Conservation (phyloP, 192 early-diverging fungal species). For the Pilobolus umbonatus region DNA sequence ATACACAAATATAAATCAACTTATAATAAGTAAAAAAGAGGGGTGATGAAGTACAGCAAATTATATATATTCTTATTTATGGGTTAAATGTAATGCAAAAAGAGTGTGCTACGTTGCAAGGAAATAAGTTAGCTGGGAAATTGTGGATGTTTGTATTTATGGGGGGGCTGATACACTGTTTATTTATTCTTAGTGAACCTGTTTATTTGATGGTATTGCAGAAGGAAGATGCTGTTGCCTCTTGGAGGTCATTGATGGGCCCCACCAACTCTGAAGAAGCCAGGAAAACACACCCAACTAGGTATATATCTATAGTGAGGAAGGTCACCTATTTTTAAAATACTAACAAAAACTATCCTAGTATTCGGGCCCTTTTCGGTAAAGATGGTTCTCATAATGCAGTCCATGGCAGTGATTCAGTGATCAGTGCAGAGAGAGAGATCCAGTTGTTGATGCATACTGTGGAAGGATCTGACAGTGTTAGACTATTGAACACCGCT, state of each 20-base stretch:
- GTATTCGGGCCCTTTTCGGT: conserved; percentile 51
- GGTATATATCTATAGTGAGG: not conserved
- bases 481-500: no score
- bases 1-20: not conserved
- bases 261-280: conserved; percentile 39
- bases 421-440: conserved; percentile 40
- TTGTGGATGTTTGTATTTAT: conserved; percentile 1
- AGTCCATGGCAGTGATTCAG: conserved; percentile 46
- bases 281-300: conserved; percentile 36
- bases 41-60: not conserved
- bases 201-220: conserved; percentile 50
- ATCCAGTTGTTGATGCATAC: no score
- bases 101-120: conserved; percentile 4
- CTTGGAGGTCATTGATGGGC: conserved; percentile 51
- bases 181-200: conserved; percentile 33
- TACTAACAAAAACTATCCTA: not conserved
- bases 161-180: no score
- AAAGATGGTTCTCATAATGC: conserved; percentile 51
- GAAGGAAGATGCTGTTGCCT: conserved; percentile 44
- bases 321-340: no score
- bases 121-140: not conserved
- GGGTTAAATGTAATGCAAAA: not conserved
- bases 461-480: no score
- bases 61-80: not conserved
- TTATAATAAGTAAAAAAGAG: not conserved